Evolutionary conservation across 2,329 filamentous ascomycete species (phyloP).

Genomic region (Blastomyces silverae): DNA sequence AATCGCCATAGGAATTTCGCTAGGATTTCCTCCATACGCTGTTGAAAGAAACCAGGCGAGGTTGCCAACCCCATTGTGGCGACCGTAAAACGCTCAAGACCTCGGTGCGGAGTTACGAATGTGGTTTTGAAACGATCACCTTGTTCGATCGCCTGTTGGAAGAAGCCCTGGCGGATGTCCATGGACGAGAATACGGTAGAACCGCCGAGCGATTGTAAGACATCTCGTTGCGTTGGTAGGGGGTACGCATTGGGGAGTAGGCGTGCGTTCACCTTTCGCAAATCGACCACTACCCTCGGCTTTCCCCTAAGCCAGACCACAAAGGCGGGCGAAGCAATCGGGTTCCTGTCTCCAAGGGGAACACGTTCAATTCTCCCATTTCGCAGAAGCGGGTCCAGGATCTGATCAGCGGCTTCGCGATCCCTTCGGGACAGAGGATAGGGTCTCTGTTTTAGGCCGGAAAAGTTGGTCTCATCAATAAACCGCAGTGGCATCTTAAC

Average conservation of each 20-base stretch:
- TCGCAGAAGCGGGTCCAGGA: background rate
- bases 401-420: background rate
- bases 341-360: background rate
- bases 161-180: too few species aligned
- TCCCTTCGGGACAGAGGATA: background rate
- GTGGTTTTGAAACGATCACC: too few species aligned
- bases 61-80: background rate
- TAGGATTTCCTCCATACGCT: background rate
- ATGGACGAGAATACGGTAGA: too few species aligned
- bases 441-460: background rate
- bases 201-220: too few species aligned
- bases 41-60: background rate
- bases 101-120: too few species aligned
- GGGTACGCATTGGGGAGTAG: too few species aligned
- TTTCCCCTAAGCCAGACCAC: conserved; percentile 3
- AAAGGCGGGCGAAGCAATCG: background rate
- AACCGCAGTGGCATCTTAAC: background rate
- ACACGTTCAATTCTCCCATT: background rate
- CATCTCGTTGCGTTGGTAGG: too few species aligned
- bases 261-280: too few species aligned
- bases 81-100: too few species aligned
- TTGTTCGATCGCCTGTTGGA: too few species aligned
- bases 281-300: too few species aligned
- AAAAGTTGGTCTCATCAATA: background rate
- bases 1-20: background rate